Percentiles rank a stretch among this genome's conserved stretches.
Evolutionary conservation across 345 rosid genomes (phyloP).

Genomic region (Eucalyptus erythrocorys): DNA sequence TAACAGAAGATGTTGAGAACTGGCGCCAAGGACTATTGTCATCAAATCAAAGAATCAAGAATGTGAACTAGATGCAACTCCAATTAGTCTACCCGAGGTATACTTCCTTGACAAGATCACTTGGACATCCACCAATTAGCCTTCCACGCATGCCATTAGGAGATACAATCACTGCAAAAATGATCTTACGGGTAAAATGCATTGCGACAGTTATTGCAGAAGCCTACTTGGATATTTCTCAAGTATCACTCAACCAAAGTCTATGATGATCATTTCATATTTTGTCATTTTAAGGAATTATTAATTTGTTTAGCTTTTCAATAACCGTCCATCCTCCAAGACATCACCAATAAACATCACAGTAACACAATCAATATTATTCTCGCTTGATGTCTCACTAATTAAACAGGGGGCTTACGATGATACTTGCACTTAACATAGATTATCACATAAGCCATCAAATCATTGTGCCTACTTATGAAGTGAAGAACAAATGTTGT

Average conservation of each 20-base stretch:
- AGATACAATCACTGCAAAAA: conserved; percentile 71
- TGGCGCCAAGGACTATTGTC: background rate
- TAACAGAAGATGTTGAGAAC: background rate
- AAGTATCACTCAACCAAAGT: background rate
- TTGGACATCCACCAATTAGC: conserved; percentile 86
- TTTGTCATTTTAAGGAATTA: background rate
- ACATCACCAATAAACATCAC: background rate
- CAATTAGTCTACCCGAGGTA: conserved; percentile 47
- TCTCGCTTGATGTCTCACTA: background rate
- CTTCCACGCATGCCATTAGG: conserved; percentile 97
- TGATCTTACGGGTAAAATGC: background rate
- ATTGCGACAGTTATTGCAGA: background rate
- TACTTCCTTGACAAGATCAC: conserved; percentile 91
- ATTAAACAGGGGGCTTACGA: background rate
- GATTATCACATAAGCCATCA: background rate
- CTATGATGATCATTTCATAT: background rate
- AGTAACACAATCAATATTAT: background rate
- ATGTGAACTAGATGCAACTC: background rate
- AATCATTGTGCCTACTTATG: background rate
- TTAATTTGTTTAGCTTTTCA: background rate
- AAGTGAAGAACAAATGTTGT: background rate
- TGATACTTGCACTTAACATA: background rate
- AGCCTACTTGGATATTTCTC: background rate
- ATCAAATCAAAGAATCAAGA: background rate
- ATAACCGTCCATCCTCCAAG: background rate